Base-by-base conservation (phyloP, 768 basidiomycete species). In the Calocybe cyanea region DNA sequence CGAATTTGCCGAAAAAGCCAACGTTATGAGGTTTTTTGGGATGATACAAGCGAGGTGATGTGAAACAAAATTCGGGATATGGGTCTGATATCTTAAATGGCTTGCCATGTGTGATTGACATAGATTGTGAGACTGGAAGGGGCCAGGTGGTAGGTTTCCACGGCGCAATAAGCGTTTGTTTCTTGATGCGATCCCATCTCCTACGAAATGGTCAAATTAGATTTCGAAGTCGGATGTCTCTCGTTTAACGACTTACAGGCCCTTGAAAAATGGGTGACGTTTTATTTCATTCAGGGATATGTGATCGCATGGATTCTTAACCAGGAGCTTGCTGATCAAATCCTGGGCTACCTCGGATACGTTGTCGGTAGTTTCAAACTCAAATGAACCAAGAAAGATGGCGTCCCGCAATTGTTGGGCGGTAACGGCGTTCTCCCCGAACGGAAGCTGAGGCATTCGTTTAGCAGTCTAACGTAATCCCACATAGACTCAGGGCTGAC, bases 231-330 rank as follows among this genome's bases (percentile, higher is more conserved):
- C 4, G 8, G 14, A 17, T 5, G 35, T 21, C 4, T 1, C 13
- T 19, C 24, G 15, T n/a, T n/a, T n/a, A n/a, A 25, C 3, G 13
- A 44, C 49, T 45, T 43, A 54, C 49, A 54, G 28, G 25, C 41
- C 37, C 1, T 18, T 20, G 13, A 54, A 51, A 36, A 44, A 54
- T 1, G 46, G 35, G n/a, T 54, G 53, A 0, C 13, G 4, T 36
- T 51, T 42, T 5, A 51, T 15, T 11, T 48, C 30, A 1, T 45
- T 33, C 20, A 50, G 18, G 2, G 15, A 9, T 10, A 28, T 31
- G 2, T 38, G 36, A 13, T 38, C 32, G 1, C 28, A 19, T 1
- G 34, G 24, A 2, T 47, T 38, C 21, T 50, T 47, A 2, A 37
- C 38, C 3, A 51, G 19, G 10, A 54, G 19, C 1, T 31, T 34